Base-by-base conservation (phyloP, 257 asterid species). In the Mitragyna speciosa region DNA sequence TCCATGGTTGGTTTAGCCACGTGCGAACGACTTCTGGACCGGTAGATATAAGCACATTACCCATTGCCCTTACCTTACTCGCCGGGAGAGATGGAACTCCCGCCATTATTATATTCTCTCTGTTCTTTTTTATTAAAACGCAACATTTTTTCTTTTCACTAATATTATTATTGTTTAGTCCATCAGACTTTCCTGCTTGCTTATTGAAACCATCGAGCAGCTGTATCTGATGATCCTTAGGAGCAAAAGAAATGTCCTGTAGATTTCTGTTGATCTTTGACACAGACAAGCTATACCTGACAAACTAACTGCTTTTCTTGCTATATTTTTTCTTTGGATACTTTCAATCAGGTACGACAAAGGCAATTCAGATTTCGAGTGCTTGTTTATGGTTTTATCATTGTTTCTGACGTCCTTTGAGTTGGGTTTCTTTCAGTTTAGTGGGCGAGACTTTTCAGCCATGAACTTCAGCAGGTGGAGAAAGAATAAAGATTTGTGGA, bases 381-480 rank as follows among this genome's bases (percentile, higher is more conserved):
- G 20, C 19, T 24, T 22, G 56, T 41, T 45, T 70, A 54, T 54
- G 61, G n/a, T 20, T 54, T 54, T 54, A 54, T 54, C 61, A 54
- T 19, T 54, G 26, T 54, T 54, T 54, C 33, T 59, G 49, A 19
- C 15, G 26, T 28, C 58, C 6, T 43, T 0, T 58, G 68, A 4
- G 22, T 19, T 20, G 31, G 65, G 15, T 33, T 28, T 61, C 28
- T 10, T 17, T 17, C n/a, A 9, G 5, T 58, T 14, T 30, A 19
- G 36, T 16, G 72, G 19, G 63, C 7, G 4, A 54, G n/a, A n/a
- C 63, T 31, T 56, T 58, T 45, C 12, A 47, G 82, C 59, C 51
- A 85, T 85, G 88, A 70, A 76, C 78, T 79, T 15, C 66, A 76
- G 10, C 41, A 20, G 78, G 51, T 78, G 79, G 85, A 54, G 70